Percentiles rank a stretch among this genome's conserved stretches.
Conservation (phyloP, 83 land plant genomes). For the Larix sibirica region DNA sequence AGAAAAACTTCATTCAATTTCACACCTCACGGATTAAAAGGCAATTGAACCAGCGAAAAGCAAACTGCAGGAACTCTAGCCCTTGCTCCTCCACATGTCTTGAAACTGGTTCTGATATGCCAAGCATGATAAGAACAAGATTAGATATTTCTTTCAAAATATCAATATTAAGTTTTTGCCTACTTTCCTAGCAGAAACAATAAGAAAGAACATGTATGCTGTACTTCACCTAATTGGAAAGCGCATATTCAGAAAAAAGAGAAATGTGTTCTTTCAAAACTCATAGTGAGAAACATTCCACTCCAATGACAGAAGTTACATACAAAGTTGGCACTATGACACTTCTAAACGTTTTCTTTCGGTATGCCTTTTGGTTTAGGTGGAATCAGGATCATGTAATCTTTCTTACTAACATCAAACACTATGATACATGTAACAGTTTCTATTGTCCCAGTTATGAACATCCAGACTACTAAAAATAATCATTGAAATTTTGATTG, state of each 20-base stretch:
- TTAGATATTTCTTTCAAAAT: not conserved
- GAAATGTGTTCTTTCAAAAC: not conserved
- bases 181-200: not conserved
- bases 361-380: too few relatives aligned
- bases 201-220: conserved; percentile 9
- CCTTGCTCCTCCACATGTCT: conserved; percentile 97
- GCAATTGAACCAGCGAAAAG: conserved; percentile 99
- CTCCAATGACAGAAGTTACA: not conserved
- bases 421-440: too few relatives aligned
- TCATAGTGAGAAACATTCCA: not conserved
- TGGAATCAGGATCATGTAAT: too few relatives aligned
- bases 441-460: too few relatives aligned
- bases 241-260: not conserved
- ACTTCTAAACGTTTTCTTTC: not conserved
- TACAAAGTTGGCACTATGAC: not conserved
- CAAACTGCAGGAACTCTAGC: conserved; percentile 95
- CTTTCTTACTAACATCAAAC: too few relatives aligned
- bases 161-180: not conserved
- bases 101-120: conserved; percentile 80
- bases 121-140: not conserved
- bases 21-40: conserved; percentile 96
- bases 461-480: too few relatives aligned
- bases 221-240: not conserved
- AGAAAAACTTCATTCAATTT: not conserved
- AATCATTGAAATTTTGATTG: too few relatives aligned